Base-by-base conservation (phyloP, 495 filamentous ascomycete species). In the Neurospora africana region DNA sequence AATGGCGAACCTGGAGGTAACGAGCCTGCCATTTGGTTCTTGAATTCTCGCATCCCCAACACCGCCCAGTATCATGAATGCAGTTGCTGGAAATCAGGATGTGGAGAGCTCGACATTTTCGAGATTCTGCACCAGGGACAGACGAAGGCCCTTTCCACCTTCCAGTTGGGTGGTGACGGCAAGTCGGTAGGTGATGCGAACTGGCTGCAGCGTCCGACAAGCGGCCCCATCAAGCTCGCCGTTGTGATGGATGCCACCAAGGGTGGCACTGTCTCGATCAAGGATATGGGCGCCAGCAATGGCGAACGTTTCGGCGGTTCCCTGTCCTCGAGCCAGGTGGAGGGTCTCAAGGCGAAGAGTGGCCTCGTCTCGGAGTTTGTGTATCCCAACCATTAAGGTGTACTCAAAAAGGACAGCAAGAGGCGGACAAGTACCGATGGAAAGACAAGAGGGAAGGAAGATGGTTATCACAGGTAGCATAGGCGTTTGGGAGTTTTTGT, bases 71-170 rank as follows among this genome's bases (percentile, higher is more conserved):
- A 93, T 78, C 78, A 78, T 67, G 72, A 80, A 1, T 93, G 91
- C 82, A 89, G 84, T 69, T 93, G 91, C 81, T 92, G 90, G 90
- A 77, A 79, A 3, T 81, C 85, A 21, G 81, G 79, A 68, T 93
- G 91, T 76, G 91, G 90, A 72, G 91, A 93, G 82, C 85, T 91
- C 65, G 91, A 93, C 76, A 78, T 92, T 13, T 88, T 90, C 73
- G 91, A 93, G 80, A 82, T 91, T 39, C 86, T 93, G 5, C 74
- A 79, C 37, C 53, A 77, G 5, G 87, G 87, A 37, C 82, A 82
- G 72, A 76, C 75, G 33, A 83, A 82, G 61, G 79, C 80, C 65
- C 90, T 88, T 77, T 85, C 86, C 4, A 90, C 89, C 8, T 82
- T 91, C 71, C 91, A 92, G 78, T 2, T 58, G 4, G 47, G 23